phyloP scores from a whole-genome alignment of 129 eudicot species.

The Centrapalus pauciflorus region DNA sequence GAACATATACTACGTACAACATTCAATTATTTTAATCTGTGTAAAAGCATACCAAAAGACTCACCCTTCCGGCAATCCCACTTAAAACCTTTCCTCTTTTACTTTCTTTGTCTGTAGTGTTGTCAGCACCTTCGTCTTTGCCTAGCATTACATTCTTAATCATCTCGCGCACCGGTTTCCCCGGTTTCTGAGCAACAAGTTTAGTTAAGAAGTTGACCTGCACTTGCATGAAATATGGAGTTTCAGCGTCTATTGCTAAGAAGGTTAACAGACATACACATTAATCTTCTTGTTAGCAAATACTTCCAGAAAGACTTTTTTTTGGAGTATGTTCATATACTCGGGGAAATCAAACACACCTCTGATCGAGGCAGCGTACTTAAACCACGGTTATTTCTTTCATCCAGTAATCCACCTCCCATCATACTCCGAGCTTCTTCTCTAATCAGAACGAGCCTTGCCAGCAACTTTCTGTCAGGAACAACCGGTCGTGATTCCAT shows the following conservation, averaged over 20 bases:
- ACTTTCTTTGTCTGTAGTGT: slow-evolving; percentile 29
- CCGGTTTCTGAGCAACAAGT: slow-evolving; percentile 82
- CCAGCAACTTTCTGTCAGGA: slow-evolving; percentile 91
- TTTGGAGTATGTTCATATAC: background rate
- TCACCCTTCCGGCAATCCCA: slow-evolving; percentile 70
- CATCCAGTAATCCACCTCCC: slow-evolving; percentile 98
- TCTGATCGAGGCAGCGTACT: slow-evolving; percentile 88
- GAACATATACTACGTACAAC: background rate
- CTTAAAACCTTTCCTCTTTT: slow-evolving; percentile 27
- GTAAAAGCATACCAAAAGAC: slow-evolving; percentile 8
- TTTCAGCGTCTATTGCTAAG: background rate
- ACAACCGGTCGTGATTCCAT: slow-evolving; percentile 88
- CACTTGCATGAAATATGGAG: slow-evolving; percentile 6
- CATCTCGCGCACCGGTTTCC: slow-evolving; percentile 74
- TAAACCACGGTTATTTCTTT: slow-evolving; percentile 90
- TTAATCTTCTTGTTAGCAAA: background rate
- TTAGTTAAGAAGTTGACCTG: slow-evolving; percentile 89
- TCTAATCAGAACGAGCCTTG: slow-evolving; percentile 93
- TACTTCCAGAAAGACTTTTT: background rate
- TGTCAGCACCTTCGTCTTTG: slow-evolving; percentile 87
- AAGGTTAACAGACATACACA: background rate
- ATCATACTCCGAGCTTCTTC: slow-evolving; percentile 98
- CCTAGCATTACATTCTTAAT: slow-evolving; percentile 90
- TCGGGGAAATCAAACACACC: slow-evolving; percentile 30
- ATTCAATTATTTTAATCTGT: background rate